These are phyloP conservation scores for Taphrina populina DNA, from an alignment of 1,139 yeast genomes.

Conservation along the genomic window DNA sequence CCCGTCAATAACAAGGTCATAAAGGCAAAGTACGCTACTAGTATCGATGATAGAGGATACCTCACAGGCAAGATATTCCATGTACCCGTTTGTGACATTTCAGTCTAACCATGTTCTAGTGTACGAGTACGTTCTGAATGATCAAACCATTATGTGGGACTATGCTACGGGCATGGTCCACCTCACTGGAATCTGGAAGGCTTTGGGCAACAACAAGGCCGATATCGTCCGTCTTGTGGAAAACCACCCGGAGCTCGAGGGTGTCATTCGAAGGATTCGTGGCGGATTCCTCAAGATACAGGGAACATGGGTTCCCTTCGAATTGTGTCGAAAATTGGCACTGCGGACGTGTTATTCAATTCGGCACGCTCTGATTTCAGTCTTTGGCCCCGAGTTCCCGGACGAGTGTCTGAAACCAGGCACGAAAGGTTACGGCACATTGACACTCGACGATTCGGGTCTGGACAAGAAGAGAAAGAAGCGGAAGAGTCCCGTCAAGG, in stretches of 20 bases:
- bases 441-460: conserved; percentile 45
- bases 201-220: conserved; percentile 65
- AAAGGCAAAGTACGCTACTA: conserved; percentile 56
- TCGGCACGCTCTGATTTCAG: conserved; percentile 70
- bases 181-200: conserved; percentile 88
- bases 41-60: conserved; percentile 68
- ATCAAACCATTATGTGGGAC: conserved; percentile 80
- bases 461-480: conserved; percentile 29
- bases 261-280: conserved; percentile 70
- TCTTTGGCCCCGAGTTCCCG: conserved; percentile 76
- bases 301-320: conserved; percentile 89
- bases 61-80: conserved; percentile 49
- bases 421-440: conserved; percentile 68
- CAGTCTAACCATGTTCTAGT: conserved; percentile 47
- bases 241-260: conserved; percentile 67
- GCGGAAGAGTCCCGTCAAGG: conserved; percentile 7
- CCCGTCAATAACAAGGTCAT: conserved; percentile 32
- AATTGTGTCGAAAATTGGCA: conserved; percentile 67
- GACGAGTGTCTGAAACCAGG: conserved; percentile 64
- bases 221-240: conserved; percentile 74
- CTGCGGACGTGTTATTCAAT: conserved; percentile 74
- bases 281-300: conserved; percentile 93
- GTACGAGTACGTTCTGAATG: conserved; percentile 65
- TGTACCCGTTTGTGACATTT: background rate
- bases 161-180: conserved; percentile 84